These are phyloP conservation scores for Phytophthora vignae DNA, from an alignment of 352 stramenopile genomes.

Conservation along the genomic window DNA sequence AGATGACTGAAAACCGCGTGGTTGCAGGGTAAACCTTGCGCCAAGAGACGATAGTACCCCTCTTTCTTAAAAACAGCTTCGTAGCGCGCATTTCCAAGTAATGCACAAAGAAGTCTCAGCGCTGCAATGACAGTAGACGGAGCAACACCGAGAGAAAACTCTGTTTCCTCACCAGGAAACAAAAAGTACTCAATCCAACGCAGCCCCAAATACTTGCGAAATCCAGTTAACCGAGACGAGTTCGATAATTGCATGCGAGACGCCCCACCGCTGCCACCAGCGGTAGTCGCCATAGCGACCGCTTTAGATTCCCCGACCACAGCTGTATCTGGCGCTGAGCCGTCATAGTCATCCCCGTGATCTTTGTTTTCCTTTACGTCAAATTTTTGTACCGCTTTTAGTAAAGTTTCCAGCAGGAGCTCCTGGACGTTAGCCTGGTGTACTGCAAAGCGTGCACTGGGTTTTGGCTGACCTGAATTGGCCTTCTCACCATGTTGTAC, in stretches of 20 bases:
- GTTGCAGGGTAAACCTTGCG: slow-evolving; percentile 65
- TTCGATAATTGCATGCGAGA: slow-evolving; percentile 60
- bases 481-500: slow-evolving; percentile 7
- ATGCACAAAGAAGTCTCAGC: slow-evolving; percentile 53
- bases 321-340: slow-evolving; percentile 5
- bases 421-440: slow-evolving; percentile 64
- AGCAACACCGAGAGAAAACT: slow-evolving; percentile 43
- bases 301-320: slow-evolving; percentile 1
- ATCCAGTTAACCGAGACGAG: slow-evolving; percentile 55
- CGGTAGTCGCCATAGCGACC: slow-evolving; percentile 10
- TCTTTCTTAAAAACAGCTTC: slow-evolving; percentile 70
- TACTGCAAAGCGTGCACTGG: slow-evolving; percentile 16
- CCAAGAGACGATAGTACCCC: slow-evolving; percentile 72
- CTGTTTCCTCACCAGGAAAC: slow-evolving; percentile 43
- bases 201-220: slow-evolving; percentile 66
- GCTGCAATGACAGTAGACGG: slow-evolving; percentile 64
- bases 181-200: slow-evolving; percentile 77
- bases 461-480: slow-evolving; percentile 1
- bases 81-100: slow-evolving; percentile 59
- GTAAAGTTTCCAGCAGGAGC: slow-evolving; percentile 66
- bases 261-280: slow-evolving; percentile 12
- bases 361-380: slow-evolving; percentile 77
- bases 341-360: slow-evolving; percentile 38
- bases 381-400: slow-evolving; percentile 77
- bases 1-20: slow-evolving; percentile 33